These are phyloP conservation scores for Diaporthe citrichinensis DNA, from an alignment of 2,329 filamentous ascomycete genomes.

Conservation along the genomic window DNA sequence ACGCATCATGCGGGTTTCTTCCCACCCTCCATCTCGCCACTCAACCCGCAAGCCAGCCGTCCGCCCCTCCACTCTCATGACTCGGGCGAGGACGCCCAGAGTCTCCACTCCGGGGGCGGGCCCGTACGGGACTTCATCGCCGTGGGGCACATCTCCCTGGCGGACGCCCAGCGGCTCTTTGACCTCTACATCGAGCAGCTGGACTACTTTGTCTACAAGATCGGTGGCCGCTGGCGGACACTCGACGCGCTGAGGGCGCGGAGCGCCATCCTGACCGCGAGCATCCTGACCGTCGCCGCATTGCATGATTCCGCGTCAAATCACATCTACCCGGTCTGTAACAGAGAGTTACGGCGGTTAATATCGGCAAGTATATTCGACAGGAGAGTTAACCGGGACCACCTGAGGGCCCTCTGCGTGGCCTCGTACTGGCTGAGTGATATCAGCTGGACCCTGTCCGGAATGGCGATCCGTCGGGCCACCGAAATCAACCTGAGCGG, in stretches of 20 bases:
- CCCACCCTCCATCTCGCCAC: conserved; percentile 44
- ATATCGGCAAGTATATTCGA: conserved; percentile 52
- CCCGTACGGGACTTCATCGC: conserved; percentile 52
- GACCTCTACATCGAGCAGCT: conserved; percentile 64
- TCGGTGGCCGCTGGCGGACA: conserved; percentile 63
- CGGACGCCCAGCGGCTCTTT: conserved; percentile 66
- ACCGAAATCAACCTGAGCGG: conserved; percentile 62
- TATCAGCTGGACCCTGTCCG: conserved; percentile 73
- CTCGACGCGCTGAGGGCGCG: conserved; percentile 66
- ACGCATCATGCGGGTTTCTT: conserved; percentile 47
- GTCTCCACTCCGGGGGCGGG: conserved; percentile 23
- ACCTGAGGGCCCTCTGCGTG: conserved; percentile 71
- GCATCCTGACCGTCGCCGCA: conserved; percentile 64
- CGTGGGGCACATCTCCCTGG: conserved; percentile 57
- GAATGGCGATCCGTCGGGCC: conserved; percentile 64
- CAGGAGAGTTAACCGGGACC: conserved; percentile 58
- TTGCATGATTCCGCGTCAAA: conserved; percentile 49
- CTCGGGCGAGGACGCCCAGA: conserved; percentile 25
- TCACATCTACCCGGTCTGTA: conserved; percentile 43
- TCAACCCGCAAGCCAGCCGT: conserved; percentile 48
- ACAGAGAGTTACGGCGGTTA: conserved; percentile 44
- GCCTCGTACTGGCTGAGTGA: conserved; percentile 75
- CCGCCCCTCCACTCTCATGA: conserved; percentile 21
- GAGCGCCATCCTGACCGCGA: conserved; percentile 67
- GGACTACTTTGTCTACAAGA: conserved; percentile 65